These are phyloP conservation scores for Buddleja alternifolia DNA, from an alignment of 257 asterid species.

Conservation along the genomic window DNA sequence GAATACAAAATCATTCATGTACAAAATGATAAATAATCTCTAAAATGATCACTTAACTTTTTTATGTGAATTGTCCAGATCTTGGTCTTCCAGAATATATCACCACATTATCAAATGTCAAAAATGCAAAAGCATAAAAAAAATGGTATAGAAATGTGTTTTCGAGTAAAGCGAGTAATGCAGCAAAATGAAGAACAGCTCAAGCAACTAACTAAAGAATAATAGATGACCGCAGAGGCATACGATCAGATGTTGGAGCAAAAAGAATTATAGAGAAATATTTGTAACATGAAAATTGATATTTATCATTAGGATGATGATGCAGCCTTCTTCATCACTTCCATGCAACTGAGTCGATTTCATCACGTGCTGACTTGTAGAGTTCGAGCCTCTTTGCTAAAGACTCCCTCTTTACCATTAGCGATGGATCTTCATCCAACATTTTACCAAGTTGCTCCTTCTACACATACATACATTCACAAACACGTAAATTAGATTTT, in stretches of 20 bases:
- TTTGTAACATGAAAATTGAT: background rate
- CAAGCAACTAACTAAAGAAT: background rate
- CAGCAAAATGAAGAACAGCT: background rate
- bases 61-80: too few species aligned
- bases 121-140: background rate
- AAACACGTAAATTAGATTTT: slow-evolving; percentile 1
- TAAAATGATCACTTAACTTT: too few species aligned
- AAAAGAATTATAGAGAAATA: slow-evolving; percentile 20
- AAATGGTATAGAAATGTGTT: background rate
- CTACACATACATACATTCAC: slow-evolving; percentile 43
- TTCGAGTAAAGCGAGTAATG: background rate
- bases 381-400: slow-evolving; percentile 85
- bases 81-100: too few species aligned
- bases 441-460: slow-evolving; percentile 90
- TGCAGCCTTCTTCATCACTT: slow-evolving; percentile 44
- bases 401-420: slow-evolving; percentile 84
- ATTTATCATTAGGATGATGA: background rate
- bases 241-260: background rate
- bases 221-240: slow-evolving; percentile 1
- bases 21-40: too few species aligned
- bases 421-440: slow-evolving; percentile 95
- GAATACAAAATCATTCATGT: too few species aligned
- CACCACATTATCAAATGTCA: background rate
- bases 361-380: slow-evolving; percentile 96
- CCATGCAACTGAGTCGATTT: slow-evolving; percentile 96